Base-by-base conservation (phyloP, 2,329 filamentous ascomycete genomes). In the Juglanconis juglandina region DNA sequence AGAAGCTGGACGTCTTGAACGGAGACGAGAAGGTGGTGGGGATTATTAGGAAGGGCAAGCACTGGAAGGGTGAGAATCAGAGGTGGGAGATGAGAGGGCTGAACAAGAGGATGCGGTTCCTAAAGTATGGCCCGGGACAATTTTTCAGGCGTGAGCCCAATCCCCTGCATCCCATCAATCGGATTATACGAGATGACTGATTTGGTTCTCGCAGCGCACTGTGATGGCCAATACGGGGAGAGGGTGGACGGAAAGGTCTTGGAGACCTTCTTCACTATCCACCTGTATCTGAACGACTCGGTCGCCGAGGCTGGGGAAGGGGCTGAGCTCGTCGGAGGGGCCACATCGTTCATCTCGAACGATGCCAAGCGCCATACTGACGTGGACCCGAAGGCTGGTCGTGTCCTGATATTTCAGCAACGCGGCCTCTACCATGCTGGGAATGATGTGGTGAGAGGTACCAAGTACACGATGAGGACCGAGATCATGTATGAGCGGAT, bases 61-160 rank as follows among this genome's bases (percentile, higher is more conserved):
- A 56, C 3, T 64, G 61, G 34, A 10, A 35, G 17, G 47, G 41
- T 1, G 46, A 52, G 52, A 69, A 68, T 4, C 65, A 68, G 47
- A 63, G 56, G 52, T 81, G 80, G 78, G 69, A 71, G 53, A 80
- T 83, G 64, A 63, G 71, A 39, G 66, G 87, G 9, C 71, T 91
- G 47, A 95, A 95, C 70, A 84, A 92, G 69, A 76, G 90, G 41
- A 81, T 93, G 81, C 78, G 91, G 34, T 93, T 93, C 67, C 75
- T 96, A 54, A 87, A 84, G 68, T 95, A 95, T 70, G 79, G 80
- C 0, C 74, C 79, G 0, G 90, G 89, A 0, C 86, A 92, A 67
- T 94, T 87, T 69, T 95, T 96, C 68, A 82, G 80, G 62, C 79
- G 77, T 78, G 59, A 70, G 76, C 70, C 46, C 56, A 44, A 13